Evolutionary conservation across 1,139 yeast genomes (phyloP).

Genomic region (Taphrina betulina): DNA sequence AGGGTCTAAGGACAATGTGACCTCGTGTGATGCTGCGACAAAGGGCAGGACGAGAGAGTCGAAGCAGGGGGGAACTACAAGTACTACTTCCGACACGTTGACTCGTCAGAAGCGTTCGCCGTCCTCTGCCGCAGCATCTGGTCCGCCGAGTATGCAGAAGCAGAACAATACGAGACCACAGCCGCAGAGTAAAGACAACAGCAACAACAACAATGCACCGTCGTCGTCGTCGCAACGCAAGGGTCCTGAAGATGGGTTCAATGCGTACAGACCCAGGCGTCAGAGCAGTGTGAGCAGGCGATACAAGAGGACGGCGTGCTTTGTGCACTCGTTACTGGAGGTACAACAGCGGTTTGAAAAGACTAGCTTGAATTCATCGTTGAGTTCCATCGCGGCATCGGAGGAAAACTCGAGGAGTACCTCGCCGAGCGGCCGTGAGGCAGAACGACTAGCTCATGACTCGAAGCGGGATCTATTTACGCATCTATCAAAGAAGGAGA

Average conservation of each 20-base stretch:
- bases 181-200: no score
- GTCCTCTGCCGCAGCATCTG: no score
- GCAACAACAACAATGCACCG: no score
- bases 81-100: no score
- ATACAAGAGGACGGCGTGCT: constrained; percentile 29
- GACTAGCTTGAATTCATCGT: constrained; percentile 1
- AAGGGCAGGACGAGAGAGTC: no score
- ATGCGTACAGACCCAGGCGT: constrained; percentile 3
- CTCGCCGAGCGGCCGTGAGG: constrained; percentile 4
- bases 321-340: constrained; percentile 28
- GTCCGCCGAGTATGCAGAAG: no score
- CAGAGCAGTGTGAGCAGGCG: constrained; percentile 27
- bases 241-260: not conserved
- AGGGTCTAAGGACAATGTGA: no score
- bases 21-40: no score
- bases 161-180: no score
- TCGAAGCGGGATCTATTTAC: constrained; percentile 15
- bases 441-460: constrained; percentile 12
- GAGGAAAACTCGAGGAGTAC: constrained; percentile 7
- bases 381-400: constrained; percentile 11
- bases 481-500: constrained; percentile 44
- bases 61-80: no score
- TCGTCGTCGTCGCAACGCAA: constrained; percentile 12
- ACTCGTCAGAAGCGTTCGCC: no score
- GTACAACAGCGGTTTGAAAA: constrained; percentile 16